Conservation (phyloP, 2,329 filamentous ascomycete species). For the Epicoccum sorghinum region DNA sequence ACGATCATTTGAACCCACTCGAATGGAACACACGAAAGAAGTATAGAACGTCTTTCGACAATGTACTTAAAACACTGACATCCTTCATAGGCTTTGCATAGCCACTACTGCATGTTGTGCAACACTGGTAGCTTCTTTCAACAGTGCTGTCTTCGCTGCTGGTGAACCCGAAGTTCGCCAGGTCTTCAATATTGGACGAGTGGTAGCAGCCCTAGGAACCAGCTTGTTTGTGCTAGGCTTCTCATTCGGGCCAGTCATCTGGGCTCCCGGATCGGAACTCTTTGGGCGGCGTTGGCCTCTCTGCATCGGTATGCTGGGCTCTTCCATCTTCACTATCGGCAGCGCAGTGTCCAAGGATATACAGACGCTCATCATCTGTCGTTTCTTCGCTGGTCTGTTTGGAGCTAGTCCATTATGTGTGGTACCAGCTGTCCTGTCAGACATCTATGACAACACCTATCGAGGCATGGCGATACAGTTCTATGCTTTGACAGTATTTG, state of each 20-base stretch:
- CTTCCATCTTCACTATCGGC: constrained; percentile 52
- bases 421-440: constrained; percentile 1
- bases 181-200: constrained; percentile 60
- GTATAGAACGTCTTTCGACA: not conserved
- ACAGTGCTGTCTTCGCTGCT: constrained; percentile 70
- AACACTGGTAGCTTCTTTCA: constrained; percentile 56
- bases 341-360: constrained; percentile 33
- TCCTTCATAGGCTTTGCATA: not conserved
- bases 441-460: constrained; percentile 4
- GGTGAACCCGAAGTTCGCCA: constrained; percentile 60
- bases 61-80: not conserved
- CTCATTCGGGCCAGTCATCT: constrained; percentile 65
- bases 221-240: constrained; percentile 70
- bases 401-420: constrained; percentile 6
- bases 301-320: constrained; percentile 50
- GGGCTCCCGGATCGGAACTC: constrained; percentile 62
- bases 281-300: constrained; percentile 54
- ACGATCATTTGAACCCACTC: too few species aligned
- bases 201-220: constrained; percentile 66
- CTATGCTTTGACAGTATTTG: constrained; percentile 6
- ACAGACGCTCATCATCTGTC: constrained; percentile 2
- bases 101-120: not conserved
- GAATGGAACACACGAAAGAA: not conserved
- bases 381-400: constrained; percentile 7
- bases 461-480: constrained; percentile 8